These are phyloP conservation scores for Sporobolomyces pararoseus DNA, from an alignment of 768 basidiomycete genomes.

Conservation along the genomic window DNA sequence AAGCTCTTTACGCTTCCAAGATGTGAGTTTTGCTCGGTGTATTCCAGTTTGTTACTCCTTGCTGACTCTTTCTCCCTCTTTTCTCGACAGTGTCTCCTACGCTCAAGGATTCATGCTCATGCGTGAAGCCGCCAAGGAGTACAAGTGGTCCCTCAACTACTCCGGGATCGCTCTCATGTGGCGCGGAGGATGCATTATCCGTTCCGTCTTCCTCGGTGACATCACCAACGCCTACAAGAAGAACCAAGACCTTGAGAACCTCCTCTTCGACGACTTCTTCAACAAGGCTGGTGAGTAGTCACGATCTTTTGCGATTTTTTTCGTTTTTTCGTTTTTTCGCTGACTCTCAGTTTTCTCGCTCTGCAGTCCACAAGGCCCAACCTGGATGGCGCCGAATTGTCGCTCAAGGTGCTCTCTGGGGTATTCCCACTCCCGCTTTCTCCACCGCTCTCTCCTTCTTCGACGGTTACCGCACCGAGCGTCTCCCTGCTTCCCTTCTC, in stretches of 20 bases:
- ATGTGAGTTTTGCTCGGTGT: conserved; percentile 52
- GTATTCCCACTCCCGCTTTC: conserved; percentile 95
- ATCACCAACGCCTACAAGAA: conserved; percentile 87
- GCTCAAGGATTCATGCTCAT: conserved; percentile 99
- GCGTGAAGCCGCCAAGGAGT: conserved; percentile 93
- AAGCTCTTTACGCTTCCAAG: conserved; percentile 98
- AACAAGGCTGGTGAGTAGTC: conserved; percentile 65
- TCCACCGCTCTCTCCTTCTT: conserved; percentile 98
- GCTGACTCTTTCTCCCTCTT: not conserved
- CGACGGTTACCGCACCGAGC: conserved; percentile 94
- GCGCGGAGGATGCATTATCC: conserved; percentile 99
- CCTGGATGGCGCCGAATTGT: conserved; percentile 96
- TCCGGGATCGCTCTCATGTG: conserved; percentile 98
- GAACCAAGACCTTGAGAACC: conserved; percentile 75
- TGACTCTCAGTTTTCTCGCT: conserved; percentile 8
- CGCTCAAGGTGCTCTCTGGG: conserved; percentile 95
- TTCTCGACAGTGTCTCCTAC: conserved; percentile 68
- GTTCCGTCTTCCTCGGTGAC: conserved; percentile 91
- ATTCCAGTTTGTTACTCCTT: not conserved
- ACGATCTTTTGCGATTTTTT: too few relatives aligned
- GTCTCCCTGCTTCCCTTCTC: conserved; percentile 87
- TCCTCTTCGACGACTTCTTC: conserved; percentile 97
- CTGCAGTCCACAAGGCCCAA: conserved; percentile 75
- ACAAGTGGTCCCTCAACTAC: conserved; percentile 88
- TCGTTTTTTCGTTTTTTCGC: conserved; percentile 51